Evolutionary conservation across 768 basidiomycete species (phyloP).

Genomic region (Sporobolomyces roseus): DNA sequence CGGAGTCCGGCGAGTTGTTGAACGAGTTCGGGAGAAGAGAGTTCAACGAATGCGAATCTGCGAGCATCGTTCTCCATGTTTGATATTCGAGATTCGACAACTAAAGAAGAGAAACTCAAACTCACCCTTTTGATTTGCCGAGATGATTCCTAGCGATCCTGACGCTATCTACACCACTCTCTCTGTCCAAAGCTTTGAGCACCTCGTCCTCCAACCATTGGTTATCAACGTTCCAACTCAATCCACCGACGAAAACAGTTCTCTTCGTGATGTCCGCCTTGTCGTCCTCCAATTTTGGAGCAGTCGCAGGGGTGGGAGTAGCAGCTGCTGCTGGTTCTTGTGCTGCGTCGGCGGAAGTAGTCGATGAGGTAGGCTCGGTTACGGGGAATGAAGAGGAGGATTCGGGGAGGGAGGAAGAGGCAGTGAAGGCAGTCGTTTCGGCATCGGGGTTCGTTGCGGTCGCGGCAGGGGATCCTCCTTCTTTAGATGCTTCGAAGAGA

Average conservation of each 20-base stretch:
- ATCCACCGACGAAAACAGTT: slow-evolving; percentile 82
- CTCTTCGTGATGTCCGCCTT: slow-evolving; percentile 54
- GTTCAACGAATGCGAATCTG: slow-evolving; percentile 48
- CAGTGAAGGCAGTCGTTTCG: background rate
- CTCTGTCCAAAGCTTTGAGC: slow-evolving; percentile 69
- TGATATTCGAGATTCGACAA: too few species aligned
- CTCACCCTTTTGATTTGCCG: slow-evolving; percentile 35
- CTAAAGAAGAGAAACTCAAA: background rate
- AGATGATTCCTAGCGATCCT: slow-evolving; percentile 30
- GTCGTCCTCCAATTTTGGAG: slow-evolving; percentile 23
- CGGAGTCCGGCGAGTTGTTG: slow-evolving; percentile 74
- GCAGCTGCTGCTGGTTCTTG: background rate
- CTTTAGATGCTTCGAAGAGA: background rate
- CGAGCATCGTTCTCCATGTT: too few species aligned
- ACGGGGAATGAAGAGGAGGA: background rate
- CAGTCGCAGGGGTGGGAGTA: background rate
- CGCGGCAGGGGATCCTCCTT: too few species aligned
- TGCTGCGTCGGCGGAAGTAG: background rate
- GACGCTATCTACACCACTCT: slow-evolving; percentile 49
- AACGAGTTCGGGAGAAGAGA: slow-evolving; percentile 47
- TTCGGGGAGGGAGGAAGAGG: background rate
- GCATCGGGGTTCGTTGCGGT: background rate
- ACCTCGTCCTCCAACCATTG: slow-evolving; percentile 92
- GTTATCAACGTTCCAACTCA: slow-evolving; percentile 95
- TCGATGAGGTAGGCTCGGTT: background rate